phyloP scores from a whole-genome alignment of 176 grass and related monocot genomes.

The Musa beccarii region DNA sequence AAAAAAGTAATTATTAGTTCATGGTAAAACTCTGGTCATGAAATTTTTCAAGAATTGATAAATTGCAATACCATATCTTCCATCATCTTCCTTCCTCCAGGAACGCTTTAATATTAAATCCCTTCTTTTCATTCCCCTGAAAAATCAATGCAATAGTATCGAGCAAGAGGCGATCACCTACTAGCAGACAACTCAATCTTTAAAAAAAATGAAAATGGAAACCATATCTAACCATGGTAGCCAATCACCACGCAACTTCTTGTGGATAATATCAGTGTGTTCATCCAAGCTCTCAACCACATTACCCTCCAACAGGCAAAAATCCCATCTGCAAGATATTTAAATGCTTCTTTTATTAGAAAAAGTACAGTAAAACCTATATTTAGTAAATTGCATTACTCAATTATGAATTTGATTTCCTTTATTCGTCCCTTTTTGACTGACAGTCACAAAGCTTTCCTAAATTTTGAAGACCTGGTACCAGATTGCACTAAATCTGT shows the following conservation, averaged over 20 bases:
- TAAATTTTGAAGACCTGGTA: background rate
- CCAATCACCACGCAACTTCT: constrained; percentile 85
- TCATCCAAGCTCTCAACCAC: constrained; percentile 85
- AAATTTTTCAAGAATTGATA: background rate
- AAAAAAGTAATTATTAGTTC: constrained; percentile 3
- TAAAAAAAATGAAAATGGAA: constrained; percentile 11
- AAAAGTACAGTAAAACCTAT: background rate
- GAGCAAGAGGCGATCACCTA: background rate
- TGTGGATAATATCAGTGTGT: constrained; percentile 94
- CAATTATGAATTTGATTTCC: background rate
- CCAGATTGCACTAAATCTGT: background rate
- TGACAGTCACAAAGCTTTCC: background rate
- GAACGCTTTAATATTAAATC: constrained; percentile 87
- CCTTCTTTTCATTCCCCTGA: constrained; percentile 96
- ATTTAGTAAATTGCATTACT: background rate
- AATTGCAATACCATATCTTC: constrained; percentile 65
- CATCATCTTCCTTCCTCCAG: constrained; percentile 98
- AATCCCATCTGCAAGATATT: constrained; percentile 78
- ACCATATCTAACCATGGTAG: constrained; percentile 63
- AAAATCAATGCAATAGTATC: constrained; percentile 40
- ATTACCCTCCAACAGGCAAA: constrained; percentile 76
- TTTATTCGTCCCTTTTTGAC: background rate
- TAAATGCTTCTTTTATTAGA: background rate
- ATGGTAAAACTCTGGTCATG: background rate
- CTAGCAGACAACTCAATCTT: constrained; percentile 14